Percentiles rank a stretch among this genome's conserved stretches.
These are phyloP conservation scores for Pichia kudriavzevii DNA, from an alignment of 1,139 yeast species.

Conservation along the genomic window DNA sequence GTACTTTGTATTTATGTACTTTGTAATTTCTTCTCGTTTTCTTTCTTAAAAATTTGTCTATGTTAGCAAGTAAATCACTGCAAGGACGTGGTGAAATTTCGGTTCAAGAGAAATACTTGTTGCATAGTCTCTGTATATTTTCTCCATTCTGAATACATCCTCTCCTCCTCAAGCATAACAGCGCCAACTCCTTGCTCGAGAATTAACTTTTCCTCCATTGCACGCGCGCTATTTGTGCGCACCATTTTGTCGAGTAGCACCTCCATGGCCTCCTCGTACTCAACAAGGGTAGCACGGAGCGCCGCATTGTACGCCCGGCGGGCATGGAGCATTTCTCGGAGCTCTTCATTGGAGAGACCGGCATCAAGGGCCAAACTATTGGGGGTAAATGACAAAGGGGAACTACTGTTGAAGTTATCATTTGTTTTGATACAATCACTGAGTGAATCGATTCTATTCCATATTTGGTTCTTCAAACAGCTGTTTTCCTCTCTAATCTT, in stretches of 20 bases:
- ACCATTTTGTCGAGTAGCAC: conserved; percentile 17
- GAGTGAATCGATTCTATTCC: conserved; percentile 19
- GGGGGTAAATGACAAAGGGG: too few relatives aligned
- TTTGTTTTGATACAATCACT: conserved; percentile 1
- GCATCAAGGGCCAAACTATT: conserved; percentile 6
- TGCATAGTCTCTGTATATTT: too few relatives aligned
- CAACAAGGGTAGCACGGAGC: conserved; percentile 17
- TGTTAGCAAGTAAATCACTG: too few relatives aligned
- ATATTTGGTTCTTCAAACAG: conserved; percentile 20
- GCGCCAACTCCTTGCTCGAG: conserved; percentile 1
- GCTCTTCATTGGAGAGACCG: conserved; percentile 7
- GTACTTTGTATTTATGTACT: too few relatives aligned
- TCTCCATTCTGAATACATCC: too few relatives aligned
- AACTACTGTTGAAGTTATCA: conserved; percentile 1
- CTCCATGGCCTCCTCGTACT: conserved; percentile 19
- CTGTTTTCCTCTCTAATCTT: conserved; percentile 17
- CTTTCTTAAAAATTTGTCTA: too few relatives aligned
- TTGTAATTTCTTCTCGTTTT: too few relatives aligned
- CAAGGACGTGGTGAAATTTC: too few relatives aligned
- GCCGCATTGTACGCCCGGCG: conserved; percentile 20
- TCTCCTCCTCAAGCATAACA: conserved; percentile 2
- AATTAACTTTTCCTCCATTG: not conserved
- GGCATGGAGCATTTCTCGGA: conserved; percentile 13
- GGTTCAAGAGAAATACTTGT: too few relatives aligned
- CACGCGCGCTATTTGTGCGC: conserved; percentile 4